Evolutionary conservation across 2,329 filamentous ascomycete species (phyloP), one percentile per base, ranked within the genome.

Genomic region (Paecilomyces dactylethromorphus): DNA sequence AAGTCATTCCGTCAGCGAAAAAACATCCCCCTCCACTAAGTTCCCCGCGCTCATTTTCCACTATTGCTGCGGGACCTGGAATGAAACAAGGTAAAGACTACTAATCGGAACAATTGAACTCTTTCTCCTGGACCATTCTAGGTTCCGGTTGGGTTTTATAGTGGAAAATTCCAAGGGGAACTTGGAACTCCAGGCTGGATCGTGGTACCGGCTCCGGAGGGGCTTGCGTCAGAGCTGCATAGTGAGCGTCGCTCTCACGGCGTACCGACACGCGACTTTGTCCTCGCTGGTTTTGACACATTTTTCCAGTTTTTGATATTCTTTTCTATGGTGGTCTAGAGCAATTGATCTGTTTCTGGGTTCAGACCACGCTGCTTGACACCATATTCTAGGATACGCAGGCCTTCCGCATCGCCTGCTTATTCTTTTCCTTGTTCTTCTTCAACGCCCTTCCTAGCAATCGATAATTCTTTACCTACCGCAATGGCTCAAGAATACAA

Each of bases 401-500:
- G 54, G 35, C 15, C 35, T 21, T 32, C 31, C 39, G 24, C 53
- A 35, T 45, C 12, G 32, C 26, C 29, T 22, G 32, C 32, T 49
- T 26, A 13, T 33, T 49, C n/a, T 29, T 29, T 29, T 58, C 31
- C 22, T 22, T 55, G 39, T 49, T n/a, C n/a, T 22, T 55, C 53
- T 49, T n/a, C n/a, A 3, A 18, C 39, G 15, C 8, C 18, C 5
- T 18, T 3, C 39, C 18, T 8, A n/a, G 39, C n/a, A 45, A 45
- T 45, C 18, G 39, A 45, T n/a, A n/a, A 18, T n/a, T 18, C 39
- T 8, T 45, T n/a, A 2, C 39, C 39, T 24, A 12, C 21, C n/a
- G 18, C 33, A 32, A 62, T 62, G 60, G 59, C 60, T 53, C 49
- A 50, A 29, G 53, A 39, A 32, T 45, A 65, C 33, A 71, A 67